Conservation (phyloP, 371 early-diverging fungal genomes). For the Hamiltosporidium tvaerminnensis region DNA sequence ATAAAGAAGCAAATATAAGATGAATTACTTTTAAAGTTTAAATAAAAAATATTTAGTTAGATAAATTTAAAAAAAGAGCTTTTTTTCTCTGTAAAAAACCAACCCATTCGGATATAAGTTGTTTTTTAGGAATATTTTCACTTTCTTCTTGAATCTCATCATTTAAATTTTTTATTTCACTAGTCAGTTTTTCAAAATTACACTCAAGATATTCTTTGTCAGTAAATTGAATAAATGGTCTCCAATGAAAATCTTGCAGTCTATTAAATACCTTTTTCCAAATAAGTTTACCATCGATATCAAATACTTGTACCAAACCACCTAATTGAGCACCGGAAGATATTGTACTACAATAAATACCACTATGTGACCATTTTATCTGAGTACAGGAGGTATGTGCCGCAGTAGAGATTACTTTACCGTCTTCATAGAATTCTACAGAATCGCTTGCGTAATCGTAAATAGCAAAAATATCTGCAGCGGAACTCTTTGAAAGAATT, state of each 20-base stretch:
- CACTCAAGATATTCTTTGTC: too few relatives aligned
- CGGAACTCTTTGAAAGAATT: neutral
- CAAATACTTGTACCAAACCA: constrained; percentile 37
- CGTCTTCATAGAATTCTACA: constrained; percentile 38
- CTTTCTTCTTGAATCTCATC: too few relatives aligned
- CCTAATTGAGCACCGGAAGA: constrained; percentile 4
- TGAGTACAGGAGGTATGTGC: constrained; percentile 24
- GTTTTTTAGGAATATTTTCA: too few relatives aligned
- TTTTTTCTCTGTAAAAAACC: too few relatives aligned
- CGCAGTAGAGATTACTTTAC: constrained; percentile 9
- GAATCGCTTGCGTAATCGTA: constrained; percentile 17
- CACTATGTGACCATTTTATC: constrained; percentile 32
- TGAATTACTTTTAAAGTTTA: too few relatives aligned
- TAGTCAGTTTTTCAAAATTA: too few relatives aligned
- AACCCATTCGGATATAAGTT: too few relatives aligned
- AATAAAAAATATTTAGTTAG: too few relatives aligned
- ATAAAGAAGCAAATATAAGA: too few relatives aligned
- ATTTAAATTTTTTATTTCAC: too few relatives aligned
- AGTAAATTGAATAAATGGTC: constrained; percentile 3
- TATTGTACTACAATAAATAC: constrained; percentile 23
- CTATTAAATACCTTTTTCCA: constrained; percentile 26
- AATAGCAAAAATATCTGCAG: constrained; percentile 4
- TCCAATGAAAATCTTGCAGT: constrained; percentile 26
- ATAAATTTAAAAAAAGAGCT: too few relatives aligned
- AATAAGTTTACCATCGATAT: constrained; percentile 30